These are phyloP conservation scores for Arabis alpina DNA, from an alignment of 345 rosid genomes.

Conservation along the genomic window DNA sequence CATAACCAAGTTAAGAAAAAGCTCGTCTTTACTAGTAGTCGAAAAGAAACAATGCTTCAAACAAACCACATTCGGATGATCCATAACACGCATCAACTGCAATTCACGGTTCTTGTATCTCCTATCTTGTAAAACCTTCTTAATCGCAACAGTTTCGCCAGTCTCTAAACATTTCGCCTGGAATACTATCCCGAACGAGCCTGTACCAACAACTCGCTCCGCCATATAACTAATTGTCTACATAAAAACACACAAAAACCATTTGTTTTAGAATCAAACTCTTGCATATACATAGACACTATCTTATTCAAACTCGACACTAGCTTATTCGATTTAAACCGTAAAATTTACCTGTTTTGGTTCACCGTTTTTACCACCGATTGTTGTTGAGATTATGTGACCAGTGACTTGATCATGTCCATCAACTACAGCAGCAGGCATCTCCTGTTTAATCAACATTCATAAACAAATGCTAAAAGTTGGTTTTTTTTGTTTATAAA, in stretches of 20 bases:
- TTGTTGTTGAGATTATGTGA: constrained; percentile 86
- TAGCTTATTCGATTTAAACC: not conserved
- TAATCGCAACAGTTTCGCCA: constrained; percentile 86
- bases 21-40: constrained; percentile 77
- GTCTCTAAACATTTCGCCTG: constrained; percentile 93
- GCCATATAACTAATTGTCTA: constrained; percentile 95
- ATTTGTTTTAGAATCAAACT: not conserved
- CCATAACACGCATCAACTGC: constrained; percentile 82
- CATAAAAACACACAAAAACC: constrained; percentile 7
- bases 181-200: constrained; percentile 86
- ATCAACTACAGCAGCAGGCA: constrained; percentile 68
- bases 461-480: not conserved
- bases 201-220: constrained; percentile 86
- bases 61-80: constrained; percentile 83
- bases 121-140: constrained; percentile 81
- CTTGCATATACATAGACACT: not conserved
- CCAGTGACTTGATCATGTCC: constrained; percentile 83
- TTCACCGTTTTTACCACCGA: constrained; percentile 92
- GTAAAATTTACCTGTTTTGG: constrained; percentile 65
- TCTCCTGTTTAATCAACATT: constrained; percentile 50
- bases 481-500: constrained; percentile 25
- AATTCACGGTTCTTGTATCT: constrained; percentile 89
- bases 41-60: constrained; percentile 94
- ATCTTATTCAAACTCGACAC: not conserved
- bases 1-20: constrained; percentile 88